Conservation (phyloP, 2,329 filamentous ascomycete genomes). For the Didymella glomerata region DNA sequence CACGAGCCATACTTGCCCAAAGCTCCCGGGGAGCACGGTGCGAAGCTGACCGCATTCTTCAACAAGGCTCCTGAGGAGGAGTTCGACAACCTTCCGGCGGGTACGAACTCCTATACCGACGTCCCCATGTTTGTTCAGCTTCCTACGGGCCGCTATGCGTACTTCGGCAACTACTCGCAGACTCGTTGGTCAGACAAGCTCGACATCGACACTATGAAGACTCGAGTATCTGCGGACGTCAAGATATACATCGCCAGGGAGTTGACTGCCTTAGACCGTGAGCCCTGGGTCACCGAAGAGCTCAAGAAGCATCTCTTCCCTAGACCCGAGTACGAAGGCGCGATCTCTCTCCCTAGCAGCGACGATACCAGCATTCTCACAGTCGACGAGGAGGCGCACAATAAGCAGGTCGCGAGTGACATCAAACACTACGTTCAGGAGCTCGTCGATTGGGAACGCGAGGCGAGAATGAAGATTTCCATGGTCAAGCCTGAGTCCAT, state of each 20-base stretch:
- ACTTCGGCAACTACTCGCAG: constrained; percentile 58
- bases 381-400: constrained; percentile 32
- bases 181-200: constrained; percentile 56
- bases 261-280: constrained; percentile 47
- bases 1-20: constrained; percentile 55
- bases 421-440: constrained; percentile 47
- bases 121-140: constrained; percentile 54
- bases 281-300: constrained; percentile 54
- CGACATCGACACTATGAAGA: constrained; percentile 52
- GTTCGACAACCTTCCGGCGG: constrained; percentile 32
- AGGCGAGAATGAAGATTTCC: constrained; percentile 46
- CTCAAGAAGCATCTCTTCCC: constrained; percentile 56
- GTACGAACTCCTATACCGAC: constrained; percentile 44
- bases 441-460: constrained; percentile 53
- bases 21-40: constrained; percentile 54
- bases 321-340: constrained; percentile 52
- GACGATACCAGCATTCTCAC: constrained; percentile 28
- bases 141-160: constrained; percentile 47
- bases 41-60: constrained; percentile 58
- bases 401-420: constrained; percentile 40
- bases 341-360: constrained; percentile 26
- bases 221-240: constrained; percentile 50
- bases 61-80: constrained; percentile 48
- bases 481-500: constrained; percentile 51
- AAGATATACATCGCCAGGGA: constrained; percentile 53